Evolutionary conservation across 1,139 yeast species (phyloP), one percentile per base, ranked within the genome.

Genomic region (Magnusiomyces ingens): DNA sequence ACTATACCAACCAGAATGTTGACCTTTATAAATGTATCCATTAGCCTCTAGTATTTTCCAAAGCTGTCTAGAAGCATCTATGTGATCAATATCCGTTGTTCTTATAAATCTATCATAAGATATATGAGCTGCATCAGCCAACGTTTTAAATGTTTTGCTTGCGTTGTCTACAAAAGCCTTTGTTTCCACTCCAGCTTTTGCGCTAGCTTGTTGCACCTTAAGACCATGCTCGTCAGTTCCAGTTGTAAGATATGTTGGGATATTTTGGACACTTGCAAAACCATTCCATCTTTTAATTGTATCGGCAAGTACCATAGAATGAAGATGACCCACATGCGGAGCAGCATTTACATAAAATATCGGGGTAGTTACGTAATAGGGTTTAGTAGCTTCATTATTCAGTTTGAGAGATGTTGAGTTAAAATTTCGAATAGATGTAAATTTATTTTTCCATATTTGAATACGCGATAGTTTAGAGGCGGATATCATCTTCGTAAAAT

Each of bases 171-270:
- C 95, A 63, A 91, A 84, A 49, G 67, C 66, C 62, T 84, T 76
- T 0, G 97, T 93, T 8, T 70, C 71, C 0, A 75, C 74, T 4
- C 74, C 73, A 19, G 76, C 77, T 54, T 77, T 79, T 1, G 84
- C 84, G 0, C 90, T 89, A 0, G 85, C 84, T 50, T 78, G 76
- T 60, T 89, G 95, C 41, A 93, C 91, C 72, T 93, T 93, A 57
- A 90, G 72, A 0, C 99, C 99, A 67, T 93, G 99, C 69, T 93
- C 99, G 67, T 93, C 99, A 0, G 98, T 91, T 0, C 99, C 99
- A 0, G 99, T 93, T 11, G 88, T 78, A 64, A 91, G 76, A 57
- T 74, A 79, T 0, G 87, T 70, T 1, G 66, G 63, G 0, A 78
- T 75, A 15, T 72, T 62, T 19, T 56, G 54, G 5, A 76, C 70